These are phyloP conservation scores for Ailanthus altissimus DNA, from an alignment of 345 rosid genomes.

Conservation along the genomic window DNA sequence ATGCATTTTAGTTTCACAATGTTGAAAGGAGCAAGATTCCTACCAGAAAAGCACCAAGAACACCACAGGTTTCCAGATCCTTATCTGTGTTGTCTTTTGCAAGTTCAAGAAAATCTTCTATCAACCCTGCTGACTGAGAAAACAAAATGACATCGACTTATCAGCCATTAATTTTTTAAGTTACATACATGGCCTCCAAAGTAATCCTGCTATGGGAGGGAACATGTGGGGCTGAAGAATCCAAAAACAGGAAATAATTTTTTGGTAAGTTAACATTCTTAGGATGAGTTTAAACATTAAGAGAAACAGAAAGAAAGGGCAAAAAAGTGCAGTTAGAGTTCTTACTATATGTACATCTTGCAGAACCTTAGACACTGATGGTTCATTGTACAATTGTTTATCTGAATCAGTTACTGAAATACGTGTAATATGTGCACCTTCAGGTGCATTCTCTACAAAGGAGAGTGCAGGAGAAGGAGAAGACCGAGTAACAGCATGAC, in stretches of 20 bases:
- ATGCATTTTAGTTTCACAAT: slow-evolving; percentile 3
- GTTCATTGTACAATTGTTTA: slow-evolving; percentile 27
- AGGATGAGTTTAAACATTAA: not conserved
- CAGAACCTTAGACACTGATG: slow-evolving; percentile 34
- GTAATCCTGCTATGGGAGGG: not conserved
- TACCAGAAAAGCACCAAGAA: slow-evolving; percentile 86
- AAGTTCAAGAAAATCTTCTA: slow-evolving; percentile 85
- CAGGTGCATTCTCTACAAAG: slow-evolving; percentile 47
- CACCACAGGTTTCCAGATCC: slow-evolving; percentile 90
- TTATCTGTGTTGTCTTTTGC: slow-evolving; percentile 81
- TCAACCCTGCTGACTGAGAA: slow-evolving; percentile 58
- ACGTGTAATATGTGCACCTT: slow-evolving; percentile 52
- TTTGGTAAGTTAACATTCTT: not conserved
- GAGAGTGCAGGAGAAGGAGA: slow-evolving; percentile 67
- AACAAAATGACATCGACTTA: slow-evolving; percentile 8
- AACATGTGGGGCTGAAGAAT: not conserved
- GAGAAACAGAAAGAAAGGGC: not conserved
- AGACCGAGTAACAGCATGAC: slow-evolving; percentile 56
- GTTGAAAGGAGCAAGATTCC: slow-evolving; percentile 27
- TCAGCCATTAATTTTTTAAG: slow-evolving; percentile 7
- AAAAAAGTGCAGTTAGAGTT: not conserved
- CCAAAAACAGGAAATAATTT: not conserved
- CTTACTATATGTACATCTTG: slow-evolving; percentile 86
- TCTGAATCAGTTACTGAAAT: slow-evolving; percentile 39
- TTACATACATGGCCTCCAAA: not conserved